Conservation (phyloP, 176 grass and related monocot species). For the Carex cristatella region DNA sequence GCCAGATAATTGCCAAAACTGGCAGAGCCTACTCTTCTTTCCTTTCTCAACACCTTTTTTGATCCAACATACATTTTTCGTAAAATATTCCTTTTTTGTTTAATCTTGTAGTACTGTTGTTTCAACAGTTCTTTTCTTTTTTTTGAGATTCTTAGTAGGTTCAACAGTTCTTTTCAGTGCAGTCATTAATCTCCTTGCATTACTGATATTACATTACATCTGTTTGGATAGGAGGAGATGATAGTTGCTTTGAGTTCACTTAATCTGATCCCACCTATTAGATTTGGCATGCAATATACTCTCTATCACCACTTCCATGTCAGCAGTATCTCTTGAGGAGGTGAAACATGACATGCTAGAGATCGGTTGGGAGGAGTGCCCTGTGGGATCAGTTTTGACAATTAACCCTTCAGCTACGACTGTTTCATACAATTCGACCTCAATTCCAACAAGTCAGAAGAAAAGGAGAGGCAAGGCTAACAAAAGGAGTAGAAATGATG, state of each 20-base stretch:
- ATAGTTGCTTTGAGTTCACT: background rate
- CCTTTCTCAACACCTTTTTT: background rate
- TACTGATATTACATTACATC: background rate
- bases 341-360: background rate
- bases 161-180: background rate
- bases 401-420: background rate
- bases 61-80: background rate
- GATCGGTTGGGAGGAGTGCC: slow-evolving; percentile 15
- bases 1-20: background rate
- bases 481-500: background rate
- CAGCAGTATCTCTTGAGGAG: background rate
- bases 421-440: background rate
- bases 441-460: background rate
- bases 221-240: background rate
- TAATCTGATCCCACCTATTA: background rate
- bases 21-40: background rate
- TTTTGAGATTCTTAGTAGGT: no score
- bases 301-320: background rate
- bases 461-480: background rate
- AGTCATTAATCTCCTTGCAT: background rate
- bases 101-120: background rate
- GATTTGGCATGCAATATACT: background rate
- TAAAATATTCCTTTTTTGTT: background rate
- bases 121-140: background rate
- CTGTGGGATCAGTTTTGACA: background rate